Evolutionary conservation across 192 early-diverging fungal genomes (phyloP), one percentile per base, ranked within the genome.

Genomic region (Gryganskiella cystojenkinii): DNA sequence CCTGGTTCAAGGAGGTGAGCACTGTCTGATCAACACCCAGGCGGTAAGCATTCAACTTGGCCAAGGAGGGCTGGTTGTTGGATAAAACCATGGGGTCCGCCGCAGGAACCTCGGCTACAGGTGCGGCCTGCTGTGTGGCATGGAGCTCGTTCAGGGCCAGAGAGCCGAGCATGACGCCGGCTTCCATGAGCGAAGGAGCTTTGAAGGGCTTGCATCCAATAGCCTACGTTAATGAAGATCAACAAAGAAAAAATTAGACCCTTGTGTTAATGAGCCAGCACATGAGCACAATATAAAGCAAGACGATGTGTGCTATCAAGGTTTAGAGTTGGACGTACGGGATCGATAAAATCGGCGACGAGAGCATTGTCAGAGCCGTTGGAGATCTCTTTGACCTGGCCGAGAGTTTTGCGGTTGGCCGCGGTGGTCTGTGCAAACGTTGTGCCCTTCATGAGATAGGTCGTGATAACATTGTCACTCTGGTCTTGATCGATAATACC

Each of bases 401-500:
- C 60, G 15, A 73, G 30, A 3, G 24, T 17, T 40, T 73, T 44
- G 43, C 56, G 56, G 56, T 73, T 73, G 1, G 31, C 40, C 22
- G 34, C 43, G 19, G 70, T 73, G 40, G 43, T 43, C 56, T 73
- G 70, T 6, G 70, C 62, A 33, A 73, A 73, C 0, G 25, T 22
- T 2, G 30, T 56, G 40, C 63, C 56, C 28, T 51, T 19, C 27
- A 59, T 35, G 19, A 73, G 70, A 24, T 73, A 73, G 31, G 70
- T 73, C 44, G 70, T 73, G 50, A 73, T 46, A 30, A 73, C 70
- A 53, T 73, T 73, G 17, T 73, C 70, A 34, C 59, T 62, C 37
- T 73, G 70, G 19, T 73, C 70, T 47, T 73, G 70, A 34, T 73
- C 70, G 45, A 73, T 65, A 20, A 73, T 73, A 20, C 70, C 70